phyloP scores from a whole-genome alignment of 257 asterid species.

The Perilla frutescens region DNA sequence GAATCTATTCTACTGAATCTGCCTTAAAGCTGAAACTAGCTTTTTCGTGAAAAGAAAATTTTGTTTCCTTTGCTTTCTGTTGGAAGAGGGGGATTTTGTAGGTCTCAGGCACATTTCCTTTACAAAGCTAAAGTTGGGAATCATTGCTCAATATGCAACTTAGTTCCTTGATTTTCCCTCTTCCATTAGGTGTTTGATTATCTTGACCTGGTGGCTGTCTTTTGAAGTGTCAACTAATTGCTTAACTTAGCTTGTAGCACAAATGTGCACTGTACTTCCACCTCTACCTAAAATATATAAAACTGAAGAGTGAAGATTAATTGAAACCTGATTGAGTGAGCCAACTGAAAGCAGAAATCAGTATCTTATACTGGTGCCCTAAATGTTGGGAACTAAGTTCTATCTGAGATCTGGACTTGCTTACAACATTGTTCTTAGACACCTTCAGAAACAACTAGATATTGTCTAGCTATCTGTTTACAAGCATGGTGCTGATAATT shows the following conservation, averaged over 20 bases:
- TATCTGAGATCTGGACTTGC: background rate
- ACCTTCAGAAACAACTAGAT: slow-evolving; percentile 7
- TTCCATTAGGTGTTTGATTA: background rate
- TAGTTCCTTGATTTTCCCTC: background rate
- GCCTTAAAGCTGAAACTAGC: slow-evolving; percentile 8
- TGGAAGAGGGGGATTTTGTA: slow-evolving; percentile 5
- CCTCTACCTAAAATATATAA: slow-evolving; percentile 4
- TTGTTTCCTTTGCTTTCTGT: slow-evolving; percentile 18
- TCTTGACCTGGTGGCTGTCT: background rate
- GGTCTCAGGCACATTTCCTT: background rate
- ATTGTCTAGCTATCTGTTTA: background rate
- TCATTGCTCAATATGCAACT: background rate
- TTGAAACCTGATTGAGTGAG: background rate
- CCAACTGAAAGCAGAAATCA: background rate
- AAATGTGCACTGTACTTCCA: background rate
- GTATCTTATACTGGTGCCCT: background rate
- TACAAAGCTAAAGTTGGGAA: slow-evolving; percentile 5
- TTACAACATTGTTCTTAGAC: background rate
- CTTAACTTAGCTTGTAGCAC: slow-evolving; percentile 19
- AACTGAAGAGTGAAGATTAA: background rate
- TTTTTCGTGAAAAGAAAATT: background rate
- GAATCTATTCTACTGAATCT: background rate
- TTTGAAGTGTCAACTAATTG: background rate
- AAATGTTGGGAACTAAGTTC: background rate
- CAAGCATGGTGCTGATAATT: background rate